Evolutionary conservation across 2,329 filamentous ascomycete species (phyloP).

Genomic region (Ilyonectria sp.): DNA sequence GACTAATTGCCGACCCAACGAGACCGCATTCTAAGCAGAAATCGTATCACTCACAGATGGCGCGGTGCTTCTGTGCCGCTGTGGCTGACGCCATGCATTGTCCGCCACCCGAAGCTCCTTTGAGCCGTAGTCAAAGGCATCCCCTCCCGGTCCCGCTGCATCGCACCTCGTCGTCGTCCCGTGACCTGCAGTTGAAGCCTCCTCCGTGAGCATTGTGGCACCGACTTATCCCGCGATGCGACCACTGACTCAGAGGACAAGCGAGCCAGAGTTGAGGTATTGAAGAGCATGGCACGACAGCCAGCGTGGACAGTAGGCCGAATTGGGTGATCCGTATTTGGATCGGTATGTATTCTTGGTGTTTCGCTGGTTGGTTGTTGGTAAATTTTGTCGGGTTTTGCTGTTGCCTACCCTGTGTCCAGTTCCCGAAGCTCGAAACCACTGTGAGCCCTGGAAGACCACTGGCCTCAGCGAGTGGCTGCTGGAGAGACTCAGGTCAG

Average conservation of each 20-base stretch:
- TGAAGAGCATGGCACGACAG: background rate
- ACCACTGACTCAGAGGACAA: conserved; percentile 8
- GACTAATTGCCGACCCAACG: conserved; percentile 16
- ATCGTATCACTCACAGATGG: conserved; percentile 7
- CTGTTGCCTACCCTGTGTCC: background rate
- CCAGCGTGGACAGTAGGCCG: background rate
- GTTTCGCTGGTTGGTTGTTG: conserved; percentile 16
- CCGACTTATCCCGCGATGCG: conserved; percentile 2
- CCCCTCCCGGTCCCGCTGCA: conserved; percentile 9
- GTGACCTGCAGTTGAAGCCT: conserved; percentile 7
- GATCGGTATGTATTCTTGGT: background rate
- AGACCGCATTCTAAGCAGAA: background rate
- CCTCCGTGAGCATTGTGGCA: conserved; percentile 2
- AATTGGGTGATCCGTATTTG: conserved; percentile 1
- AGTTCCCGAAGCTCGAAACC: background rate
- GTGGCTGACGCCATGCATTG: conserved; percentile 3
- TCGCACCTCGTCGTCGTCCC: conserved; percentile 24
- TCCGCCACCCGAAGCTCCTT: background rate
- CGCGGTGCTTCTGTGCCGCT: conserved; percentile 4
- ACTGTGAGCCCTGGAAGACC: background rate
- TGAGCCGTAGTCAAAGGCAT: background rate
- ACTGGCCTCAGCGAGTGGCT: background rate
- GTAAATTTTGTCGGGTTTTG: background rate
- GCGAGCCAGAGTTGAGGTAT: background rate
- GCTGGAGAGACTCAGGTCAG: background rate